Evolutionary conservation across 2,329 filamentous ascomycete genomes (phyloP), one percentile per base, ranked within the genome.

Genomic region (Neofusicoccum laricinum): DNA sequence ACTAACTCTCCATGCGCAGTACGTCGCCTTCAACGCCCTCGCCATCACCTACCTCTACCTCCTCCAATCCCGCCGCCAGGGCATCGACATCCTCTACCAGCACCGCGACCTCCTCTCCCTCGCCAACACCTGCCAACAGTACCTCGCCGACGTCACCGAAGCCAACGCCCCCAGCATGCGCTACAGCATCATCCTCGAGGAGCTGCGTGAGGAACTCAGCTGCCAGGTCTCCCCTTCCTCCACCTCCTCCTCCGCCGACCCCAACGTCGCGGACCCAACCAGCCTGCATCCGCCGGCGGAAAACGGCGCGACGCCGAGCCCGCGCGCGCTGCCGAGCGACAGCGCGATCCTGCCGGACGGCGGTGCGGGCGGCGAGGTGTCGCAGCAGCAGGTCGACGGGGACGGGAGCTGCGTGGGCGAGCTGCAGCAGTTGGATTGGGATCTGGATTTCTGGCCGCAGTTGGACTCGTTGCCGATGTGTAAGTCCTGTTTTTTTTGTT

Each of bases 1-100:
- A 6, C 25, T 38, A 17, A 48, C 43, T 8, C 11, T 14, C 17
- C 30, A 12, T 3, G 25, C 8, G 7, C 80, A 80, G 19, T 82
- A 82, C 51, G 78, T 82, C 0, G 78, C 78, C 1, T 83, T 84
- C 40, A 84, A 81, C 64, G 80, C 82, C 1, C 67, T 84, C 3
- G 77, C 77, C 0, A 77, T 82, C 0, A 74, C 81, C 0, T 83
- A 83, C 32, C 78, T 84, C 76, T 74, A 10, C 81, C 83, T 21
- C 79, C 81, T 65, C 73, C 71, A 41, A 69, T 66, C 32, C 65
- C 32, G 17, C n/a, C 65, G n/a, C 30, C 38, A 21, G 46, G 65
- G n/a, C 43, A 17, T 14, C 49, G 40, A 32, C 19, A 8, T 21
- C 49, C 69, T 21, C 38, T 21, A 11, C 55, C 61, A 57, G 40